These are phyloP conservation scores for Zalaria obscura DNA, from an alignment of 2,329 filamentous ascomycete species.

Conservation along the genomic window DNA sequence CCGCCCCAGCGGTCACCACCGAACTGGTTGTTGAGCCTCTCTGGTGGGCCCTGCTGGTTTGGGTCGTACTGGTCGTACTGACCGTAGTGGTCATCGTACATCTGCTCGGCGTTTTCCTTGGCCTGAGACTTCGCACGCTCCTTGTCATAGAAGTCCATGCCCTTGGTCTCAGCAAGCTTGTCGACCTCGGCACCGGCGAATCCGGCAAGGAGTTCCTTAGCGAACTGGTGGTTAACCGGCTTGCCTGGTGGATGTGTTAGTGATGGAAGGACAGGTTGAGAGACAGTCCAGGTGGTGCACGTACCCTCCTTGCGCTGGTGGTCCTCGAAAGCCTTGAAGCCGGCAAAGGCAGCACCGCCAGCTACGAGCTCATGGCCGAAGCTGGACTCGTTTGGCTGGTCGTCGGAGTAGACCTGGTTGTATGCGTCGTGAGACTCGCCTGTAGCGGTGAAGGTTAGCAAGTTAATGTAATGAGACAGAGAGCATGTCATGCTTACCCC, in stretches of 20 bases:
- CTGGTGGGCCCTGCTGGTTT: constrained; percentile 23
- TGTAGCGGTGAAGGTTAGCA: constrained; percentile 12
- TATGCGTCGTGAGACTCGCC: constrained; percentile 40
- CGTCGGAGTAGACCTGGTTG: constrained; percentile 37
- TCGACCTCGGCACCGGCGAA: constrained; percentile 64
- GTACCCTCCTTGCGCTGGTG: constrained; percentile 54
- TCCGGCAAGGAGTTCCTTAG: constrained; percentile 63
- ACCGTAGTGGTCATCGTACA: constrained; percentile 1
- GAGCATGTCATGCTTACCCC: constrained; percentile 16
- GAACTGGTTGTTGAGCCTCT: constrained; percentile 18
- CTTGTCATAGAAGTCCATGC: constrained; percentile 32
- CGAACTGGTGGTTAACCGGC: constrained; percentile 55
- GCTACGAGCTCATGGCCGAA: constrained; percentile 61
- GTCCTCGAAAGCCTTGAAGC: constrained; percentile 69
- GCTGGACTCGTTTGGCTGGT: constrained; percentile 42
- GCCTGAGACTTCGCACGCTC: constrained; percentile 34
- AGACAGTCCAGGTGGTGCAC: constrained; percentile 7
- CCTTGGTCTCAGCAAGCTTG: constrained; percentile 50
- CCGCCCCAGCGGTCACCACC: constrained; percentile 12
- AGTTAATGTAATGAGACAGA: background rate
- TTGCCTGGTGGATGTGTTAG: constrained; percentile 39
- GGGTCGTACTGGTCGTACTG: constrained; percentile 32
- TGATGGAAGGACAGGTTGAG: background rate
- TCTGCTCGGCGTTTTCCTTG: constrained; percentile 23
- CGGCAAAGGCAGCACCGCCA: constrained; percentile 63